These are phyloP conservation scores for Allomyces javanicus DNA, from an alignment of 192 early-diverging fungal genomes.

Conservation along the genomic window DNA sequence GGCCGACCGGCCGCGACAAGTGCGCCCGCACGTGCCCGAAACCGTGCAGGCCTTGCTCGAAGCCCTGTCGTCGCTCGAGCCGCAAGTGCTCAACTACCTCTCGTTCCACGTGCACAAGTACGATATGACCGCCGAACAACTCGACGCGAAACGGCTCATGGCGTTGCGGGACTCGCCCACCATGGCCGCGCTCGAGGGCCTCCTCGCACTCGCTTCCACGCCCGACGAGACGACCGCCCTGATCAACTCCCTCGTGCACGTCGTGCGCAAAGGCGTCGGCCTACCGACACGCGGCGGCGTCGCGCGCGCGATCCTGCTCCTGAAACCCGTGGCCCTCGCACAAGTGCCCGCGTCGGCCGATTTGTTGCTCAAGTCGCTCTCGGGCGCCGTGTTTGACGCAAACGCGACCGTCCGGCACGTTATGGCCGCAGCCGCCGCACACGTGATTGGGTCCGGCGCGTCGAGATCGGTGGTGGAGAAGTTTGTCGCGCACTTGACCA, in stretches of 20 bases:
- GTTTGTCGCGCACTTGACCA: neutral
- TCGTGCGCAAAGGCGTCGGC: constrained; percentile 3
- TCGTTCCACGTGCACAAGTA: constrained; percentile 3
- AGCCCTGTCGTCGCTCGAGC: constrained; percentile 3
- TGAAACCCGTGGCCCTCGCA: neutral
- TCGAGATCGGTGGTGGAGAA: neutral
- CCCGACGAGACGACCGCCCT: neutral
- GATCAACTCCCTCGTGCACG: neutral
- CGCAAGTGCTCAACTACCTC: constrained; percentile 4
- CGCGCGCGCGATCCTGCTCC: constrained; percentile 2
- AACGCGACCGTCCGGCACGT: neutral
- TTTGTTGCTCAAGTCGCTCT: neutral
- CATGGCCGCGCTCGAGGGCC: neutral
- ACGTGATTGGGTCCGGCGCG: neutral
- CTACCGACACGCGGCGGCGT: constrained; percentile 2
- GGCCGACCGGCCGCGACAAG: neutral
- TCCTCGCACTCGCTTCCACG: neutral
- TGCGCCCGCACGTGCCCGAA: neutral
- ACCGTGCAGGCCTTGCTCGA: constrained; percentile 1
- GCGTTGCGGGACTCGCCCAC: neutral
- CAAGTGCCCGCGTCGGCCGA: neutral
- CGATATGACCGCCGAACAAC: neutral
- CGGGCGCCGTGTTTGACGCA: neutral
- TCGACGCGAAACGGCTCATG: constrained; percentile 1
- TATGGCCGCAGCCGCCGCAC: neutral